Conservation (phyloP, 345 rosid species). For the Hibiscus mutabilis region DNA sequence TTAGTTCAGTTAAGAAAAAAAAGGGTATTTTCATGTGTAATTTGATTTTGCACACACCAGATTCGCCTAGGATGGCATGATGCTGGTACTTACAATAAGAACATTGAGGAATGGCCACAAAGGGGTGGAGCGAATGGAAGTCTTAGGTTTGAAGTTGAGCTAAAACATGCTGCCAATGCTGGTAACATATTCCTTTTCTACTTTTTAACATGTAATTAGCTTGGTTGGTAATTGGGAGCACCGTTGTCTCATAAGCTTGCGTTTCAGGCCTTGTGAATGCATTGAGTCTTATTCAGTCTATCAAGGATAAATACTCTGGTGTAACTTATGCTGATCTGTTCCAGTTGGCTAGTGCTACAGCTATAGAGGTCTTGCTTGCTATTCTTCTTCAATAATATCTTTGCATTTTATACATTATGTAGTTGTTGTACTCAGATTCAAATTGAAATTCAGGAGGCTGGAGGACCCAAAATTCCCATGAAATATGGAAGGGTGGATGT, state of each 20-base stretch:
- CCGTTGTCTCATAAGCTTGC: conserved; percentile 16
- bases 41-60: conserved; percentile 25
- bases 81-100: conserved; percentile 89
- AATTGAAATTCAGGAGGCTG: conserved; percentile 59
- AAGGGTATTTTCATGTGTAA: neutral
- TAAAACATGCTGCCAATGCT: conserved; percentile 92
- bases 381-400: conserved; percentile 1
- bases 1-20: neutral
- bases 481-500: conserved; percentile 92
- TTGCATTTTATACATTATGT: neutral
- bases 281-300: conserved; percentile 61
- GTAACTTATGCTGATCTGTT: conserved; percentile 85
- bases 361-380: conserved; percentile 58
- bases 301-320: conserved; percentile 78
- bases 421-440: conserved; percentile 10
- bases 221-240: neutral
- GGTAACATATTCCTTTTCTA: conserved; percentile 33
- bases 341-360: conserved; percentile 93
- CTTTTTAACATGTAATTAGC: neutral
- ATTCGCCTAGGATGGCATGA: conserved; percentile 97
- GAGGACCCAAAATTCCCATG: conserved; percentile 89
- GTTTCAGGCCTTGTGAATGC: conserved; percentile 78
- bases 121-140: conserved; percentile 96
- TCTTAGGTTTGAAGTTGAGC: conserved; percentile 83
- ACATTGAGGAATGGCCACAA: conserved; percentile 81